Conservation (phyloP, 768 basidiomycete species). For the Lactarius tabidus region DNA sequence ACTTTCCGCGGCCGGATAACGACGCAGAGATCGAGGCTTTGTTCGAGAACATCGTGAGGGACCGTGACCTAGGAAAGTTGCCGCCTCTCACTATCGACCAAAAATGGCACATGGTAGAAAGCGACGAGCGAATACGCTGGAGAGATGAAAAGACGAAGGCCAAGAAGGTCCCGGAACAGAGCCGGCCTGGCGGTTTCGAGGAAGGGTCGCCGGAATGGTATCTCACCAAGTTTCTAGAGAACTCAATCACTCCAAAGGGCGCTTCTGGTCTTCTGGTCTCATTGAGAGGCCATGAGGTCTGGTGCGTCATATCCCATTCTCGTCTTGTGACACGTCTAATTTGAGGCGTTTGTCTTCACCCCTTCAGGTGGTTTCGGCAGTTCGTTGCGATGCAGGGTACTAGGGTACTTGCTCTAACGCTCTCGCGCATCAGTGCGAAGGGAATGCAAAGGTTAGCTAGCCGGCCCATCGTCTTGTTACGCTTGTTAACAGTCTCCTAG, state of each 20-base stretch:
- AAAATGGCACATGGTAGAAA: slow-evolving; percentile 90
- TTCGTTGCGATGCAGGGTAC: slow-evolving; percentile 79
- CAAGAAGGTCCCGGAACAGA: slow-evolving; percentile 55
- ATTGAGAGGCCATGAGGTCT: slow-evolving; percentile 74
- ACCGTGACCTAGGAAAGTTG: slow-evolving; percentile 60
- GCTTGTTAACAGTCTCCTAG: slow-evolving; percentile 32
- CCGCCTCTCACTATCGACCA: slow-evolving; percentile 66
- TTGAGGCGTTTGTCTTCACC: neutral
- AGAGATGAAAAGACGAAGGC: slow-evolving; percentile 61
- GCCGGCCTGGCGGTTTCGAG: slow-evolving; percentile 48
- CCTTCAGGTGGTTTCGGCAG: slow-evolving; percentile 67
- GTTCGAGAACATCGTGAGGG: slow-evolving; percentile 73
- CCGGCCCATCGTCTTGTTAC: slow-evolving; percentile 4
- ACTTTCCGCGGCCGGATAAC: slow-evolving; percentile 70
- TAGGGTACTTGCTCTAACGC: slow-evolving; percentile 74
- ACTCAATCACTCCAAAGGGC: slow-evolving; percentile 77
- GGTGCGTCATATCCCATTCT: slow-evolving; percentile 42
- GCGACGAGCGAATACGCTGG: slow-evolving; percentile 77
- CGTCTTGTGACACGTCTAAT: slow-evolving; percentile 7
- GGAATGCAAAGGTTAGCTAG: slow-evolving; percentile 52
- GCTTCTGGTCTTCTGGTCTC: slow-evolving; percentile 72
- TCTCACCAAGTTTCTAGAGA: slow-evolving; percentile 84
- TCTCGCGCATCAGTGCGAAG: slow-evolving; percentile 73
- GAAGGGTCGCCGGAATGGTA: slow-evolving; percentile 90
- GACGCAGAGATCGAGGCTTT: slow-evolving; percentile 75